Evolutionary conservation across 495 filamentous ascomycete species (phyloP).

Genomic region (Penicillium odoratum): DNA sequence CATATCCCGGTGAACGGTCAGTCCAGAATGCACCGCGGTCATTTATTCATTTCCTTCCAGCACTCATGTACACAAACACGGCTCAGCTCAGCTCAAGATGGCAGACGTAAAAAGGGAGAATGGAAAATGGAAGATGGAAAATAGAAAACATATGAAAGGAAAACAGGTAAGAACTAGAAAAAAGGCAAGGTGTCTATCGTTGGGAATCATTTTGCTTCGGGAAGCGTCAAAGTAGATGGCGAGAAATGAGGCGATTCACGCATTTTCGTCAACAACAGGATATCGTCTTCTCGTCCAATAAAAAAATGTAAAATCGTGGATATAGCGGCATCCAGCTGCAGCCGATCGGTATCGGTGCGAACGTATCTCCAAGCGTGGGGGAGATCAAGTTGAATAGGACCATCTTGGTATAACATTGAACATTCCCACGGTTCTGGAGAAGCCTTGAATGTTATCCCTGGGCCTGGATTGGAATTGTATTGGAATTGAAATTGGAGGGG

Average conservation of each 20-base stretch:
- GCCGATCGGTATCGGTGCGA: background rate
- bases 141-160: background rate
- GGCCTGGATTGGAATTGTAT: background rate
- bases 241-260: background rate
- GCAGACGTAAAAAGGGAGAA: background rate
- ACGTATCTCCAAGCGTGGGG: background rate
- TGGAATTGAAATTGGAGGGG: background rate
- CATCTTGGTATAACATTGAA: background rate
- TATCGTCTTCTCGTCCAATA: background rate
- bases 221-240: background rate
- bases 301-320: background rate
- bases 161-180: background rate
- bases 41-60: constrained; percentile 17
- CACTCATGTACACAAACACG: constrained; percentile 11
- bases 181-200: constrained; percentile 2
- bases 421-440: background rate
- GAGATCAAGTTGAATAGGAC: background rate
- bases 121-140: background rate
- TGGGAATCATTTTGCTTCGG: constrained; percentile 8
- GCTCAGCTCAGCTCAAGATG: background rate
- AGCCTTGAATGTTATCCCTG: background rate
- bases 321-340: background rate
- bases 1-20: constrained; percentile 3
- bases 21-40: constrained; percentile 7
- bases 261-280: background rate